Evolutionary conservation across 2,329 filamentous ascomycete species (phyloP).

Genomic region (Pseudocercospora musae): DNA sequence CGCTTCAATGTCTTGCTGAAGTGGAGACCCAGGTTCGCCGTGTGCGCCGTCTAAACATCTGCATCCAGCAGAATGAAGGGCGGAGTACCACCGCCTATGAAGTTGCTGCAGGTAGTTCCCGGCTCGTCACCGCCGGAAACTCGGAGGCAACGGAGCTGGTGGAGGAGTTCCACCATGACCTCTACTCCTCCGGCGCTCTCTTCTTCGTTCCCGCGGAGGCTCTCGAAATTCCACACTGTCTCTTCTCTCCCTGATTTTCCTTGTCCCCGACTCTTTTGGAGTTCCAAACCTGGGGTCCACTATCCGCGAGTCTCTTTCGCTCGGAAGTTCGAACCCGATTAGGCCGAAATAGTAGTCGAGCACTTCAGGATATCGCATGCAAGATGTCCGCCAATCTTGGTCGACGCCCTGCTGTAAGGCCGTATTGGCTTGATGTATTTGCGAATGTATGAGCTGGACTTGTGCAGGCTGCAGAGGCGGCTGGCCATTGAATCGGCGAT

Average conservation of each 20-base stretch:
- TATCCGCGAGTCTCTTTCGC: conserved; percentile 47
- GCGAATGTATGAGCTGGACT: conserved; percentile 41
- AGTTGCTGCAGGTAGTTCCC: too few species aligned
- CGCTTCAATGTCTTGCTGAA: too few species aligned
- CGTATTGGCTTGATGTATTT: conserved; percentile 63
- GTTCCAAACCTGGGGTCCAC: conserved; percentile 34
- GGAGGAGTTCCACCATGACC: conserved; percentile 24
- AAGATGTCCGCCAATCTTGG: conserved; percentile 72
- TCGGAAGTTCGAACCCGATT: conserved; percentile 63
- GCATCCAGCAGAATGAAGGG: too few species aligned
- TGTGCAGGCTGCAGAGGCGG: conserved; percentile 43
- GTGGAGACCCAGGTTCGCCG: too few species aligned
- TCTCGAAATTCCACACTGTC: conserved; percentile 23
- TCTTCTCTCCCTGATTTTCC: conserved; percentile 34
- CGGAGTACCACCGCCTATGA: too few species aligned
- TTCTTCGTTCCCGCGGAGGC: conserved; percentile 19
- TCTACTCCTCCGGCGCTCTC: conserved; percentile 23
- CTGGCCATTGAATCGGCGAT: conserved; percentile 44
- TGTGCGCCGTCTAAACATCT: too few species aligned
- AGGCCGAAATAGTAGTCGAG: conserved; percentile 75
- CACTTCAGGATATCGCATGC: conserved; percentile 76
- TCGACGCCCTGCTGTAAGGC: conserved; percentile 71
- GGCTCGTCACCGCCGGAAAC: neutral
- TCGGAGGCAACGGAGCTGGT: conserved; percentile 21
- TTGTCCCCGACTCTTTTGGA: conserved; percentile 28